A percentile compares a stretch with the other conserved stretches of the same genome.
These are phyloP conservation scores for Schizopora paradoxa DNA, from an alignment of 1,284 basidiomycete species.

Conservation along the genomic window DNA sequence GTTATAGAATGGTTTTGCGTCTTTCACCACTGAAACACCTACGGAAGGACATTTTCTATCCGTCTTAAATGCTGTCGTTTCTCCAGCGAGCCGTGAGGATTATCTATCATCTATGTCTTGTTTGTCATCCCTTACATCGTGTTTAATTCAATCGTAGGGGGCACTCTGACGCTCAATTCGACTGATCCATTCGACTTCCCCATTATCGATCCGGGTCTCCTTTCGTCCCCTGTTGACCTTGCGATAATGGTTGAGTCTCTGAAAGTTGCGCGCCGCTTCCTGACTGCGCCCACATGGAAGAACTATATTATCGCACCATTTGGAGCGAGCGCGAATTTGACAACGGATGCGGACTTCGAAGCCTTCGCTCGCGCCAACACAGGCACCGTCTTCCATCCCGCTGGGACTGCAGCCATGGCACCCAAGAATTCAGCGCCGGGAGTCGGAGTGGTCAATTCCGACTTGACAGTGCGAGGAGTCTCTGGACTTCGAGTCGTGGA, in stretches of 20 bases:
- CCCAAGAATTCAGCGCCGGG: conserved; percentile 31
- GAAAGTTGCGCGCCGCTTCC: conserved; percentile 20
- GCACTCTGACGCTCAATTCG: conserved; percentile 20
- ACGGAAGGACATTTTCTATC: conserved; percentile 20
- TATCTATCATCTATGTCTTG: not conserved
- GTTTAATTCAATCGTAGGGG: conserved; percentile 26
- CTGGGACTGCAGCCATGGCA: conserved; percentile 41
- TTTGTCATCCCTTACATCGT: not conserved
- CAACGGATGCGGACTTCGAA: conserved; percentile 18
- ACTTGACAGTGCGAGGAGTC: conserved; percentile 33
- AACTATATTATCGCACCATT: conserved; percentile 19
- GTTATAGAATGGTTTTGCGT: not conserved
- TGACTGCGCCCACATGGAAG: conserved; percentile 21
- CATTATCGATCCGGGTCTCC: conserved; percentile 24
- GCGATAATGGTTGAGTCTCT: conserved; percentile 17
- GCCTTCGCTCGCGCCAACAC: conserved; percentile 13
- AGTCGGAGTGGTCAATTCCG: conserved; percentile 41
- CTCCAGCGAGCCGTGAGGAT: conserved; percentile 19
- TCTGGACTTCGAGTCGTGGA: conserved; percentile 25
- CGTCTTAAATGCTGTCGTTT: conserved; percentile 16
- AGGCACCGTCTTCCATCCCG: conserved; percentile 43
- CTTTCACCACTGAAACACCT: conserved; percentile 1
- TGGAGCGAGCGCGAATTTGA: conserved; percentile 14
- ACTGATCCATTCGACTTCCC: conserved; percentile 25
- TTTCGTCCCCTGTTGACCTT: conserved; percentile 16